Percentiles rank a stretch among this genome's conserved stretches.
These are phyloP conservation scores for Rhynchospora tenuis DNA, from an alignment of 176 grass and related monocot genomes.

Conservation along the genomic window DNA sequence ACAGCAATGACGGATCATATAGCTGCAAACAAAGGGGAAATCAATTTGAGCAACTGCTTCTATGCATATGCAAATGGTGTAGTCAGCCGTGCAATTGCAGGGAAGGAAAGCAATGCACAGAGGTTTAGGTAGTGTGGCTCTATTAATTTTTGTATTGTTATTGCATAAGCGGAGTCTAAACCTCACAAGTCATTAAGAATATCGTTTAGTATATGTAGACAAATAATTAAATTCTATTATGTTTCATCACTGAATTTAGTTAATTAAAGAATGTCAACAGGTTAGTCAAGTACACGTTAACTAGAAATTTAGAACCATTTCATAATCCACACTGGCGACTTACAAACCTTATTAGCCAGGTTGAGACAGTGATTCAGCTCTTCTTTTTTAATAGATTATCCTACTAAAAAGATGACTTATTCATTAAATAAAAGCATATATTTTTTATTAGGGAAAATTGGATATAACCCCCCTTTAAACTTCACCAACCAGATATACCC, in stretches of 20 bases:
- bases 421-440: too few species aligned
- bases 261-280: not conserved
- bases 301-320: not conserved
- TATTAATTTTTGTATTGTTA: not conserved
- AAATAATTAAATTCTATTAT: too few species aligned
- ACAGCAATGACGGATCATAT: not conserved
- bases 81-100: conserved; percentile 32
- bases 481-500: too few species aligned
- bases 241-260: not conserved
- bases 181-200: not conserved
- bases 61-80: conserved; percentile 45
- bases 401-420: not conserved
- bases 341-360: not conserved
- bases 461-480: too few species aligned
- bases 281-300: not conserved
- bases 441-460: too few species aligned
- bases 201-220: not conserved
- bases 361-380: not conserved
- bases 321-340: not conserved
- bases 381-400: not conserved
- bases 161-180: not conserved
- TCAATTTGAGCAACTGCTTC: conserved; percentile 41
- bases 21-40: conserved; percentile 11
- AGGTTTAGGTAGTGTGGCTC: conserved; percentile 9
- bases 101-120: conserved; percentile 20